Conservation (phyloP, 768 basidiomycete genomes). For the Kwoniella sp. region DNA sequence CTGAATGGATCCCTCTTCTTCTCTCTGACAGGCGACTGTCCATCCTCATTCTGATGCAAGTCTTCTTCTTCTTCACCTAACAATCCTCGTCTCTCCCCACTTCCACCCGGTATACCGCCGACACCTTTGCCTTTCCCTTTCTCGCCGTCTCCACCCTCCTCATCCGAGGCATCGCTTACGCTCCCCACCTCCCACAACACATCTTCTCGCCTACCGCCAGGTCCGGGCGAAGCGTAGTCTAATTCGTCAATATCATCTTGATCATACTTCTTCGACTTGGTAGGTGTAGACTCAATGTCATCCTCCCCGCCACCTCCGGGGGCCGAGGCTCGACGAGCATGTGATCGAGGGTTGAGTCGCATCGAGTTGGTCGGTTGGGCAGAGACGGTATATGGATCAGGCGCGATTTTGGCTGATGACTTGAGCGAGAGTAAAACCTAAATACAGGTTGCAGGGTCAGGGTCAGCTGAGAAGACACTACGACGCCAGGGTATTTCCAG, state of each 20-base stretch:
- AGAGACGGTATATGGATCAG: constrained; percentile 44
- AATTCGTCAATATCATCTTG: constrained; percentile 18
- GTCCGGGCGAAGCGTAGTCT: constrained; percentile 4
- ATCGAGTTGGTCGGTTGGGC: constrained; percentile 29
- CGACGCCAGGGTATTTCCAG: neutral
- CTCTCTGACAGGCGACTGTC: constrained; percentile 13
- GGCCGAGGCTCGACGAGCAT: constrained; percentile 20
- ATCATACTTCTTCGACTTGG: constrained; percentile 17
- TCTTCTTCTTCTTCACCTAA: constrained; percentile 28
- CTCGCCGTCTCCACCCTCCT: constrained; percentile 1
- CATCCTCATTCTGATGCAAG: constrained; percentile 14
- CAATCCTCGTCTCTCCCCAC: constrained; percentile 27
- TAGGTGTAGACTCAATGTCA: constrained; percentile 5
- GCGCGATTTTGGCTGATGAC: constrained; percentile 48
- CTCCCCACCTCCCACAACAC: constrained; percentile 41
- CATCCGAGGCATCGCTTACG: constrained; percentile 24
- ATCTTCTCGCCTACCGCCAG: constrained; percentile 11
- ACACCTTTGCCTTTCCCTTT: constrained; percentile 22
- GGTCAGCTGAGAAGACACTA: neutral
- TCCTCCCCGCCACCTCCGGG: constrained; percentile 11
- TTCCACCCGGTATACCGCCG: constrained; percentile 13
- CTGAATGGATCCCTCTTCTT: constrained; percentile 28
- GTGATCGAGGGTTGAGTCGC: constrained; percentile 27
- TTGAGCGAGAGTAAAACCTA: constrained; percentile 82
- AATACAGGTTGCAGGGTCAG: constrained; percentile 9